phyloP scores from a whole-genome alignment of 495 filamentous ascomycete genomes.

The Annulohypoxylon stygium region DNA sequence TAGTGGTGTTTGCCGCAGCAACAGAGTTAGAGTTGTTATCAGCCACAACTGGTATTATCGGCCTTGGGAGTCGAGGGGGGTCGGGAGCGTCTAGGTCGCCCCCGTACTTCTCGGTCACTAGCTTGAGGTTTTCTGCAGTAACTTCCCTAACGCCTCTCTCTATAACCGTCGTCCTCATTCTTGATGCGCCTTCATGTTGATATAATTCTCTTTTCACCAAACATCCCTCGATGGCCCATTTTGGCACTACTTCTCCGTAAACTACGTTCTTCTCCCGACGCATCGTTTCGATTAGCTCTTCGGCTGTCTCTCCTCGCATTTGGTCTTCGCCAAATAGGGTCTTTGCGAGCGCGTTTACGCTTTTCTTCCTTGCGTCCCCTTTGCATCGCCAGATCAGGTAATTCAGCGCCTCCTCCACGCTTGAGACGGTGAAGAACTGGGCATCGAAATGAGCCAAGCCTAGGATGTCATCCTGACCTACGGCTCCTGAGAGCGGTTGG shows the following conservation, averaged over 20 bases:
- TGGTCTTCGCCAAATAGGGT: conserved; percentile 14
- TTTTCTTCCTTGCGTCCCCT: conserved; percentile 18
- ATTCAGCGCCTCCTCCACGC: conserved; percentile 27
- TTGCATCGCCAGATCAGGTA: conserved; percentile 30
- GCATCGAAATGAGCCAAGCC: conserved; percentile 31
- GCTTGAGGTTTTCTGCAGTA: conserved; percentile 24
- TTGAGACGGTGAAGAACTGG: conserved; percentile 34
- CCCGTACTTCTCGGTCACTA: conserved; percentile 32
- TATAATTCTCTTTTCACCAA: conserved; percentile 34
- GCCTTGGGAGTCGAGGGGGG: conserved; percentile 6
- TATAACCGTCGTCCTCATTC: conserved; percentile 9
- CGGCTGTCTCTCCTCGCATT: conserved; percentile 22
- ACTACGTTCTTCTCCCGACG: conserved; percentile 22
- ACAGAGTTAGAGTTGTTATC: conserved; percentile 26
- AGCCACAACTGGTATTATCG: conserved; percentile 6
- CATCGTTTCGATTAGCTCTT: conserved; percentile 30
- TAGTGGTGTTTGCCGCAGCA: conserved; percentile 38
- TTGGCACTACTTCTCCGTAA: conserved; percentile 30
- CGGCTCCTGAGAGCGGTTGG: too few species aligned
- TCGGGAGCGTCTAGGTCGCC: not conserved
- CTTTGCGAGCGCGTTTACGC: conserved; percentile 16
- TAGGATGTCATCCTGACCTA: not conserved
- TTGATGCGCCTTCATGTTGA: not conserved
- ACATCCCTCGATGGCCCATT: conserved; percentile 35
- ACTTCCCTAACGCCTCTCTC: conserved; percentile 25